These are phyloP conservation scores for Saposhnikovia divaricata DNA, from an alignment of 129 eudicot species.

Conservation along the genomic window DNA sequence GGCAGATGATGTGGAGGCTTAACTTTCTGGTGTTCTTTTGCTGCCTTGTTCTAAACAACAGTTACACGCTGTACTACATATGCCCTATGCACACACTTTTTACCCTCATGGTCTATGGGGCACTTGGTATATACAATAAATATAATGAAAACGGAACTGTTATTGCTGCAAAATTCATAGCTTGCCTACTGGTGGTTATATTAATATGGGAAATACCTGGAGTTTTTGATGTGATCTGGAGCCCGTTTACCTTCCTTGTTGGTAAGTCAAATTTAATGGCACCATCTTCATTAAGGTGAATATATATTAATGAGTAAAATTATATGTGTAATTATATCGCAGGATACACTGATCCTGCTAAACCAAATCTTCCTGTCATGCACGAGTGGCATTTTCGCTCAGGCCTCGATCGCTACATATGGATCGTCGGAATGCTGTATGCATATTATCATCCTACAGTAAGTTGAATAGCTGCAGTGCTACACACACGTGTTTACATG, in stretches of 20 bases:
- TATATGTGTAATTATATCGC: conserved; percentile 9
- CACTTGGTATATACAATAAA: conserved; percentile 71
- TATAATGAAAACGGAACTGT: conserved; percentile 60
- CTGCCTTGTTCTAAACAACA: conserved; percentile 69
- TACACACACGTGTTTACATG: not conserved
- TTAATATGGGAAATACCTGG: conserved; percentile 94
- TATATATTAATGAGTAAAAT: not conserved
- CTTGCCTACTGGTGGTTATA: conserved; percentile 69
- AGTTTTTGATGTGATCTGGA: conserved; percentile 75
- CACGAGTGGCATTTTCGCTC: conserved; percentile 92
- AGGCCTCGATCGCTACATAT: conserved; percentile 52
- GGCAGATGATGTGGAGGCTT: conserved; percentile 97
- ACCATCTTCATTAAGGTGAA: not conserved
- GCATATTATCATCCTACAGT: conserved; percentile 93
- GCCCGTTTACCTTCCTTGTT: conserved; percentile 72
- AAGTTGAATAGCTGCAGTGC: conserved; percentile 4
- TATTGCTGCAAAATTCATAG: conserved; percentile 55
- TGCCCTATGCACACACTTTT: conserved; percentile 98
- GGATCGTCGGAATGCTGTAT: conserved; percentile 69
- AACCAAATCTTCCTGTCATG: conserved; percentile 43
- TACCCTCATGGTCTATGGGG: conserved; percentile 89
- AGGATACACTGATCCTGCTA: conserved; percentile 70
- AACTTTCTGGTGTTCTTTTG: conserved; percentile 69
- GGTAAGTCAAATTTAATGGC: conserved; percentile 37
- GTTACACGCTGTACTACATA: conserved; percentile 72